Base-by-base conservation (phyloP, 306 rosid species). In the Hippophae tibetana region DNA sequence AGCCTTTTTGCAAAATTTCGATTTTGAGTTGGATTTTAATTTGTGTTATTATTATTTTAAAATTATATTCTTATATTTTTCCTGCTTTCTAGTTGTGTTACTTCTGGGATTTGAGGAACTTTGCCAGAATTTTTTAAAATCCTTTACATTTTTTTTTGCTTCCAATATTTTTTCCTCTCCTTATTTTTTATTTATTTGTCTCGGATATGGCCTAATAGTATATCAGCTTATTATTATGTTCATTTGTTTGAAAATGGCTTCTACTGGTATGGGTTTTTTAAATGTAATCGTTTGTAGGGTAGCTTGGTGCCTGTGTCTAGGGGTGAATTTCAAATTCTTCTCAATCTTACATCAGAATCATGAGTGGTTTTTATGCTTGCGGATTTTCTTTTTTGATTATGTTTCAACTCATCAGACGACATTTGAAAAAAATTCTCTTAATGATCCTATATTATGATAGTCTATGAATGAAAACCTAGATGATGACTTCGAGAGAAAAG, bases 21-120 rank as follows among this genome's bases (percentile, higher is more conserved):
- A 55, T 12, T 38, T 43, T 47, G 0, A 43, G 13, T 75, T 52
- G 13, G 50, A 43, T 49, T 46, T 60, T 61, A n/a, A 18, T 59
- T 12, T 61, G 66, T 43, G 54, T 27, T 13, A 3, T 26, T 12
- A 60, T 50, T 7, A 51, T 11, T 41, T 5, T 54, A 9, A 18
- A 58, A 58, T 65, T 2, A 43, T 31, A 58, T 57, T 53, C 31
- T 27, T 64, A 0, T 26, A 6, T 18, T 52, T 42, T 56, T 6
- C 10, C 23, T 43, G 31, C 9, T 38, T 14, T 41, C 13, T 8
- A 5, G 18, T 12, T 5, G 40, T 43, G 43, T 57, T 51, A 9
- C 31, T 56, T 56, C 25, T 49, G 53, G 3, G 26, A 31, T 31
- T 31, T 31, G 38, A 31, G 38, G 5, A 31, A 31, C 38, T 31